A percentile compares a stretch with the other conserved stretches of the same genome.
Evolutionary conservation across 768 basidiomycete species (phyloP).

Genomic region (Amyloporia xantha): DNA sequence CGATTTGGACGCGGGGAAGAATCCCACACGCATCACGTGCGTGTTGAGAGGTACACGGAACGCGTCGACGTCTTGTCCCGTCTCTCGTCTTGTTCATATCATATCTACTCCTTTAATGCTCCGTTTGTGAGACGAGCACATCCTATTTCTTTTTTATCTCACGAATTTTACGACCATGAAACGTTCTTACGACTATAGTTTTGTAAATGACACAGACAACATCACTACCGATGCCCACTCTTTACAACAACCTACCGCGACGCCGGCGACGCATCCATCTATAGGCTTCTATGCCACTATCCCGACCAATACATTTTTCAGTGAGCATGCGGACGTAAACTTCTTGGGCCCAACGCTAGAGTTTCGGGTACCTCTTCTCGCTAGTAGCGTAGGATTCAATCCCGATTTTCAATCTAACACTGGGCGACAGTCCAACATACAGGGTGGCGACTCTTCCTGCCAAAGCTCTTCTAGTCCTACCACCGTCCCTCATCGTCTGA

Average conservation of each 20-base stretch:
- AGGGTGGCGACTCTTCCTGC: no score
- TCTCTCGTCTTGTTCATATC: neutral
- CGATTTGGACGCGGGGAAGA: slow-evolving; percentile 5
- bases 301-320: neutral
- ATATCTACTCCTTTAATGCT: neutral
- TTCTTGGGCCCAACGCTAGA: neutral
- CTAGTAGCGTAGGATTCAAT: neutral
- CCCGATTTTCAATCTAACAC: slow-evolving; percentile 11
- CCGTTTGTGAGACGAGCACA: neutral
- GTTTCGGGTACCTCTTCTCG: slow-evolving; percentile 8
- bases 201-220: slow-evolving; percentile 10
- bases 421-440: neutral
- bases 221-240: slow-evolving; percentile 7
- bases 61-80: no score
- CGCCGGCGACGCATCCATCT: slow-evolving; percentile 15
- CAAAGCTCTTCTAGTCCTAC: no score
- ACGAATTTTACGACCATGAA: slow-evolving; percentile 16
- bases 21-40: slow-evolving; percentile 6
- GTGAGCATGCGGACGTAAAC: neutral
- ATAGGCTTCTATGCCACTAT: slow-evolving; percentile 1
- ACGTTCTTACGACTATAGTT: slow-evolving; percentile 15
- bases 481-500: neutral
- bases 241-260: slow-evolving; percentile 11
- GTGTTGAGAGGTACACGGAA: no score
- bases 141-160: slow-evolving; percentile 6